A percentile compares a stretch with the other conserved stretches of the same genome.
phyloP scores from a whole-genome alignment of 352 stramenopile species.

The Plasmopara muralis region DNA sequence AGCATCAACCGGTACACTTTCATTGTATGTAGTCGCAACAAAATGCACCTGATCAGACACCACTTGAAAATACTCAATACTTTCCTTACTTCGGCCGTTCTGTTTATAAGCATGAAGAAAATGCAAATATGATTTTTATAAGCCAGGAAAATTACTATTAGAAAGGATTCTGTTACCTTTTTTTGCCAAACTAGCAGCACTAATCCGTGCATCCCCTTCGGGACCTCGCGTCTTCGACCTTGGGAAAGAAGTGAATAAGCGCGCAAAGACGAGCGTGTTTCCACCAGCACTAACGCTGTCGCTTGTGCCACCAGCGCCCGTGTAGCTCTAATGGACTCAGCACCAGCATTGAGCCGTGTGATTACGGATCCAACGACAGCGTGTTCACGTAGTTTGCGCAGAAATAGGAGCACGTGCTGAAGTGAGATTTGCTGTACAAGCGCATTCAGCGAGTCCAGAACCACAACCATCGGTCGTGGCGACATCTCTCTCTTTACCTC shows the following conservation, averaged over 20 bases:
- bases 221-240: constrained; percentile 54
- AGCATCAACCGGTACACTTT: constrained; percentile 1
- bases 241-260: constrained; percentile 54
- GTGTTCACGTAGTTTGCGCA: constrained; percentile 29
- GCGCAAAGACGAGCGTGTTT: constrained; percentile 45
- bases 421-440: constrained; percentile 49
- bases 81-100: constrained; percentile 61
- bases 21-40: constrained; percentile 6
- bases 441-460: constrained; percentile 60
- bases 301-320: constrained; percentile 33
- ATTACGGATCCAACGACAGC: constrained; percentile 39
- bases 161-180: constrained; percentile 32
- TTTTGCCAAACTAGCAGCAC: constrained; percentile 55
- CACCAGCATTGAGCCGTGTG: constrained; percentile 38
- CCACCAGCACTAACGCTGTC: constrained; percentile 45
- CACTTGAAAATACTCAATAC: constrained; percentile 56
- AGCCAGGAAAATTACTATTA: background rate
- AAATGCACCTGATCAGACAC: constrained; percentile 23
- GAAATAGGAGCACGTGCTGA: constrained; percentile 33
- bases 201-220: constrained; percentile 48
- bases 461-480: constrained; percentile 40
- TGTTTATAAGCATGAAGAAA: constrained; percentile 10
- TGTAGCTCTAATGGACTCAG: constrained; percentile 9
- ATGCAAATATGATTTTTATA: constrained; percentile 3
- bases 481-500: constrained; percentile 5